Percentiles rank a stretch among this genome's conserved stretches.
These are phyloP conservation scores for Astraeus odoratus DNA, from an alignment of 768 basidiomycete genomes.

Conservation along the genomic window DNA sequence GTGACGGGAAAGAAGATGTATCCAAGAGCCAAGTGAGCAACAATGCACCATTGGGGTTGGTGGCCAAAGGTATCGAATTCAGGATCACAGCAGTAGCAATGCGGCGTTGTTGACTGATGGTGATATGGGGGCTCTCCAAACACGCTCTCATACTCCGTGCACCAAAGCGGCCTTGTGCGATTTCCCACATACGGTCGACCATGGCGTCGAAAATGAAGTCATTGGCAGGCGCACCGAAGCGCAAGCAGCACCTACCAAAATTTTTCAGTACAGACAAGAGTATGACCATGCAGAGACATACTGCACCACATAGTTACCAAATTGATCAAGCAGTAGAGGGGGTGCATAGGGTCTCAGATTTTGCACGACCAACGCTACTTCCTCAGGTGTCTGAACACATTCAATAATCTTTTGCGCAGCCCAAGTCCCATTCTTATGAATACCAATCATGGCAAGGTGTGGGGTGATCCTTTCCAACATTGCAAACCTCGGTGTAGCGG, in stretches of 20 bases:
- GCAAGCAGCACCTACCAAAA: slow-evolving; percentile 67
- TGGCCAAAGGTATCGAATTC: slow-evolving; percentile 95
- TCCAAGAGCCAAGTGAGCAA: slow-evolving; percentile 96
- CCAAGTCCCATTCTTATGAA: slow-evolving; percentile 99
- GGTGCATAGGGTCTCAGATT: slow-evolving; percentile 89
- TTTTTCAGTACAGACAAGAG: slow-evolving; percentile 1
- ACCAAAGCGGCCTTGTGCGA: slow-evolving; percentile 96
- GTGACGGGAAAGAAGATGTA: slow-evolving; percentile 89
- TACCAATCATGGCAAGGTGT: slow-evolving; percentile 94
- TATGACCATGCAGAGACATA: slow-evolving; percentile 34
- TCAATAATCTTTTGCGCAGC: slow-evolving; percentile 99
- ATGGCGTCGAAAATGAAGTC: slow-evolving; percentile 98
- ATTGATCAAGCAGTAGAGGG: slow-evolving; percentile 89
- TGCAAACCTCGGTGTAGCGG: slow-evolving; percentile 64
- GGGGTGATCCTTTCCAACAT: slow-evolving; percentile 95
- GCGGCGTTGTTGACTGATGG: slow-evolving; percentile 85
- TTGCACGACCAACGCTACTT: slow-evolving; percentile 76
- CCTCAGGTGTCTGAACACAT: slow-evolving; percentile 83
- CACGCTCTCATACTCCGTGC: slow-evolving; percentile 97
- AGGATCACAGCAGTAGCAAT: slow-evolving; percentile 91
- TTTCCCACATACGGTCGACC: slow-evolving; percentile 96
- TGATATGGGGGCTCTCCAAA: slow-evolving; percentile 85
- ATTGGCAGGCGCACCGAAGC: slow-evolving; percentile 83
- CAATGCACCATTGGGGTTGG: slow-evolving; percentile 95
- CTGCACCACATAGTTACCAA: slow-evolving; percentile 92